Evolutionary conservation across 176 grass and related monocot species (phyloP), one percentile per base, ranked within the genome.

Genomic region (Bolboschoenus planiculmis): DNA sequence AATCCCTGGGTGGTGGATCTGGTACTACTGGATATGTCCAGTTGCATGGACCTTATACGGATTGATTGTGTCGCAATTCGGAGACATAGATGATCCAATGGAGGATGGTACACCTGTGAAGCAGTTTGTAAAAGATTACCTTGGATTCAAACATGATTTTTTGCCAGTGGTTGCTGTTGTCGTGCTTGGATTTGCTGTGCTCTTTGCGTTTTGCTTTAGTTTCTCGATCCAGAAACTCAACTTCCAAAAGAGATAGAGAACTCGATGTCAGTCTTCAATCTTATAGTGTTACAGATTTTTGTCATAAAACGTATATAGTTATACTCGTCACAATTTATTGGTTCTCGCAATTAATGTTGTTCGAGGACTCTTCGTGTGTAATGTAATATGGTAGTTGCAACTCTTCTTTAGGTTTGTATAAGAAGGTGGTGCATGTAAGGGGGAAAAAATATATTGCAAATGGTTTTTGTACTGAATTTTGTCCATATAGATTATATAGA

Each of bases 1-100:
- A 88, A 82, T 91, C 56, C 81, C 91, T 2, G 82, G 91, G 74
- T 97, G 94, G 94, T 97, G 91, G 94, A 97, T 73, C 84, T 97
- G 94, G 94, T 97, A 97, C 40, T 91, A 83, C 56, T 97, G 84
- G 84, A 34, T 65, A 9, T 93, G 94, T 75, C 94, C 94, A 0
- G 78, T 91, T 3, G 77, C 94, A 3, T 97, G 94, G 94, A 93
- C 89, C 15, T 74, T 97, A 31, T 94, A 97, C 0, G 94, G 91
- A 18, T 80, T 97, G 27, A 80, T 92, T 4, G 87, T 83, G 14
- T 97, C 91, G 1, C 94, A 97, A 79, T 97, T 91, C 34, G 94
- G 94, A 2, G 94, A 97, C 37, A 61, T 90, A 11, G 23, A n/a
- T 1, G 78, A 84, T 1, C 3, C 0, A 2, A 81, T 97, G 76